These are phyloP conservation scores for Komagataella populi DNA, from an alignment of 805 yeast species.

Conservation along the genomic window DNA sequence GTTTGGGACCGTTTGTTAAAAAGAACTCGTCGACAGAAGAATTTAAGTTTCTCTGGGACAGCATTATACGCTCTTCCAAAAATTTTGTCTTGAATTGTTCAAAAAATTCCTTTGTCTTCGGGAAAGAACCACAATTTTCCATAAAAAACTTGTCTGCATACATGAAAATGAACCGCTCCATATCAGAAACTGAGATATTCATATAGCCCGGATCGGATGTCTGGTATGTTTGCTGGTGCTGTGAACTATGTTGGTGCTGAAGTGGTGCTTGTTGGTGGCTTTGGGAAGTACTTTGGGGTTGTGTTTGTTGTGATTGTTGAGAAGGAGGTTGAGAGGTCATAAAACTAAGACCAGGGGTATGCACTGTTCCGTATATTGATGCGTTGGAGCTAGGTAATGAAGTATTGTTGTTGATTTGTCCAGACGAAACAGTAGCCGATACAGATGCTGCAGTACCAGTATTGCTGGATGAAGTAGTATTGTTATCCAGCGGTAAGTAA, in stretches of 20 bases:
- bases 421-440: background rate
- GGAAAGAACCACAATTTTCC: slow-evolving; percentile 12
- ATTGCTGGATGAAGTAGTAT: background rate
- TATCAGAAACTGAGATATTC: slow-evolving; percentile 9
- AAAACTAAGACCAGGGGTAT: background rate
- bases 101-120: slow-evolving; percentile 14
- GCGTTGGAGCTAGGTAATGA: background rate
- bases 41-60: slow-evolving; percentile 1
- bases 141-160: slow-evolving; percentile 17
- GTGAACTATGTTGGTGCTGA: slow-evolving; percentile 1
- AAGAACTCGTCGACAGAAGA: slow-evolving; percentile 3
- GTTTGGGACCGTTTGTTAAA: background rate
- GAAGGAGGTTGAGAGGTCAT: background rate
- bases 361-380: background rate
- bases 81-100: slow-evolving; percentile 16
- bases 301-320: slow-evolving; percentile 1
- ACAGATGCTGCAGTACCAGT: background rate
- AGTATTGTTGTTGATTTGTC: background rate
- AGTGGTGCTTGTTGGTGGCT: slow-evolving; percentile 1
- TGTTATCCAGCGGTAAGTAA: background rate
- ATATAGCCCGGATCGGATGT: background rate
- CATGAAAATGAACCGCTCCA: slow-evolving; percentile 19
- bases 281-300: background rate
- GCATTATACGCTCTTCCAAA: slow-evolving; percentile 13
- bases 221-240: slow-evolving; percentile 2